Percentiles rank a stretch among this genome's conserved stretches.
These are phyloP conservation scores for Pseudoperonospora humuli DNA, from an alignment of 352 stramenopile species.

Conservation along the genomic window DNA sequence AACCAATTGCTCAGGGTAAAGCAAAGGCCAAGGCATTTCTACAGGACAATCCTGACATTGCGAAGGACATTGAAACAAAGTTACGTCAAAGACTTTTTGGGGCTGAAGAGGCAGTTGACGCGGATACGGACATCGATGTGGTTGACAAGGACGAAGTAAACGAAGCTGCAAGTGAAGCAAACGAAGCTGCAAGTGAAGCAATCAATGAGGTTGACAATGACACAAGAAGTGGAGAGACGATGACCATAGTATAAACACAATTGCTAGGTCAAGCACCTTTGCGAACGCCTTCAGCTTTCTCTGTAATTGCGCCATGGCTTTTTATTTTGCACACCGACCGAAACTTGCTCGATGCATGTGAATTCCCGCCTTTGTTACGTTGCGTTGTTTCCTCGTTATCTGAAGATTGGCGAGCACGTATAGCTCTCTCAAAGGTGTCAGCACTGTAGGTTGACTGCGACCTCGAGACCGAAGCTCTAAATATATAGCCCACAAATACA, in stretches of 20 bases:
- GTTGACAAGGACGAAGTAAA: constrained; percentile 5
- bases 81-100: constrained; percentile 57
- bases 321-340: constrained; percentile 17
- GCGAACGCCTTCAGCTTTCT: neutral
- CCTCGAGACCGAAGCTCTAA: constrained; percentile 37
- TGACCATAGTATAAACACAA: constrained; percentile 9
- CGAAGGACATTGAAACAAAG: constrained; percentile 60
- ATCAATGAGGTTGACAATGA: constrained; percentile 9
- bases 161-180: neutral
- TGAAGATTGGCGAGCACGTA: constrained; percentile 22
- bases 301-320: constrained; percentile 1
- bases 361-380: constrained; percentile 27
- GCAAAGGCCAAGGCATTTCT: constrained; percentile 79
- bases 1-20: constrained; percentile 79
- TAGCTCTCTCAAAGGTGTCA: constrained; percentile 16
- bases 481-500: constrained; percentile 41
- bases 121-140: constrained; percentile 1
- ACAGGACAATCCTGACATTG: constrained; percentile 64
- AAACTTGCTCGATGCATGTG: constrained; percentile 6
- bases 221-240: constrained; percentile 8
- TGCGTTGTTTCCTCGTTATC: constrained; percentile 23
- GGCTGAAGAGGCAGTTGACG: constrained; percentile 4
- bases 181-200: neutral
- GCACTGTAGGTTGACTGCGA: constrained; percentile 11
- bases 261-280: constrained; percentile 1